A percentile compares a stretch with the other conserved stretches of the same genome.
Conservation (phyloP, 2,329 filamentous ascomycete species). For the Purpureocillium lavendulum region DNA sequence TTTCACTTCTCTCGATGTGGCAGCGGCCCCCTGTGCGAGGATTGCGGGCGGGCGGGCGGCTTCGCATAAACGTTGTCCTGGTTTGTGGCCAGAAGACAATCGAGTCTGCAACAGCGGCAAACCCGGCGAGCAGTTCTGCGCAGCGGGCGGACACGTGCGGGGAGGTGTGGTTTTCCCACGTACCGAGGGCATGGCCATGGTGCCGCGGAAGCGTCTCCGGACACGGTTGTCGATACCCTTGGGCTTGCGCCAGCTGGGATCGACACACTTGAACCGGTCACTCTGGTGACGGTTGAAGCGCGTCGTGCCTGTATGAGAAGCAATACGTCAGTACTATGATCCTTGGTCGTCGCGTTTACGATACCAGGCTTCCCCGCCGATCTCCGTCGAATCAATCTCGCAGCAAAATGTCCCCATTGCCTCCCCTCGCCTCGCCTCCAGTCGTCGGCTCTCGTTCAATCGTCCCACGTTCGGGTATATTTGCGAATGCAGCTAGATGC, state of each 20-base stretch:
- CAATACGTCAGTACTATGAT: slow-evolving; percentile 31
- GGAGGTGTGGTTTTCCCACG: too few species aligned
- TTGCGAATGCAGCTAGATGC: too few species aligned
- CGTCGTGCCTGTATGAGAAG: slow-evolving; percentile 61
- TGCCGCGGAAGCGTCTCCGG: slow-evolving; percentile 93
- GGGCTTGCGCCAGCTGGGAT: slow-evolving; percentile 92
- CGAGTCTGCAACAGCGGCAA: too few species aligned
- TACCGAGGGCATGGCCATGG: slow-evolving; percentile 97
- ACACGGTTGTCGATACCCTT: slow-evolving; percentile 99
- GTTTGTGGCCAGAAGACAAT: too few species aligned
- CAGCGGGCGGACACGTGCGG: too few species aligned
- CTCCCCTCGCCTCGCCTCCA: background rate
- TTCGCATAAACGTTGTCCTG: too few species aligned
- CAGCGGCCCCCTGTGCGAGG: too few species aligned
- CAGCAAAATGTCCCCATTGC: background rate
- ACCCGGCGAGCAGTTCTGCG: too few species aligned
- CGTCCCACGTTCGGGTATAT: background rate
- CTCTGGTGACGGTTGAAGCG: slow-evolving; percentile 96
- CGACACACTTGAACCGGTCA: slow-evolving; percentile 92
- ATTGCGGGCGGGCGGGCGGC: too few species aligned
- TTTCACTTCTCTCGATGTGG: background rate
- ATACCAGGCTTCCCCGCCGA: too few species aligned
- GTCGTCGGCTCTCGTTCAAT: slow-evolving; percentile 1
- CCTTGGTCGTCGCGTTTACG: slow-evolving; percentile 2
- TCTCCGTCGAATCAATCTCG: background rate